Evolutionary conservation across 208 protist genomes (phyloP).

Genomic region (Crithidia bombi): DNA sequence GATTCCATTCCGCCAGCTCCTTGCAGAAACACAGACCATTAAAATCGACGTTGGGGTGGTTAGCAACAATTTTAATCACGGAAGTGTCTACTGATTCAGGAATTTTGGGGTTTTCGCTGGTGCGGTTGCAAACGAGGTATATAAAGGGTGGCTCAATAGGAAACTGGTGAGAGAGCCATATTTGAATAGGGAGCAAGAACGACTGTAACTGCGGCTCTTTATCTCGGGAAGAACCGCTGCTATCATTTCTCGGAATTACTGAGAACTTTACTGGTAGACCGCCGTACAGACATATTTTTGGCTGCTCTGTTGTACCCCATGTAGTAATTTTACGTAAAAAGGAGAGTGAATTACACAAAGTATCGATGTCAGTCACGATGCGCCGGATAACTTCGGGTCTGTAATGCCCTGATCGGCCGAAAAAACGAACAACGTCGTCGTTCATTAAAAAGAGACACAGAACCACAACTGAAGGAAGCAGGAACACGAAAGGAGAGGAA

Average conservation of each 20-base stretch:
- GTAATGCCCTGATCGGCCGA: constrained; percentile 36
- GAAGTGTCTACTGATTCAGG: constrained; percentile 21
- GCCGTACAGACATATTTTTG: constrained; percentile 68
- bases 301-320: constrained; percentile 59
- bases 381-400: constrained; percentile 38
- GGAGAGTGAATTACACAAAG: constrained; percentile 26
- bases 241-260: constrained; percentile 14
- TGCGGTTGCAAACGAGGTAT: constrained; percentile 42
- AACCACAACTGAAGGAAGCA: neutral
- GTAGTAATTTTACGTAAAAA: constrained; percentile 41
- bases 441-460: constrained; percentile 25
- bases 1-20: constrained; percentile 58
- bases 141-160: constrained; percentile 63
- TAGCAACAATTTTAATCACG: constrained; percentile 40
- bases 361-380: constrained; percentile 52
- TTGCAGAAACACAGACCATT: constrained; percentile 58
- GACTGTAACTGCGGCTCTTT: constrained; percentile 12
- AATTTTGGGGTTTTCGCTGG: constrained; percentile 24
- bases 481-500: neutral
- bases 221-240: neutral
- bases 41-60: constrained; percentile 61
- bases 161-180: constrained; percentile 61
- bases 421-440: constrained; percentile 62
- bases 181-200: constrained; percentile 59
- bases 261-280: constrained; percentile 44